Conservation (phyloP, 1,284 basidiomycete species). For the Stygiomarasmius scandens region DNA sequence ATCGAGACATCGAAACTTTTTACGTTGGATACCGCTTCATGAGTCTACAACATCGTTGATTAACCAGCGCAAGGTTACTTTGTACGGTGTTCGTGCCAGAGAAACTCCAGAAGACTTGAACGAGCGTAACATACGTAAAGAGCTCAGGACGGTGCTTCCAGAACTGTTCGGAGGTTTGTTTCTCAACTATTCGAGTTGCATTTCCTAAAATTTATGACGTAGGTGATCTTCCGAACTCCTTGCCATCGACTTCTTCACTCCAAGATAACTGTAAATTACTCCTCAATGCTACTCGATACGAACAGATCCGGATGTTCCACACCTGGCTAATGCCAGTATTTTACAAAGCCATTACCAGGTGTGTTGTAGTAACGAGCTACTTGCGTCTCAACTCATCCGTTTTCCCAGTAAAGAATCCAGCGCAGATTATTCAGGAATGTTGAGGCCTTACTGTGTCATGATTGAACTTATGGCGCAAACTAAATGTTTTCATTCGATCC, state of each 20-base stretch:
- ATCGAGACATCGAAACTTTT: conserved; percentile 69
- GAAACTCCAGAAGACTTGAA: conserved; percentile 68
- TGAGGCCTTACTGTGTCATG: conserved; percentile 57
- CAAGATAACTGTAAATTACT: conserved; percentile 48
- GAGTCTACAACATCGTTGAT: conserved; percentile 57
- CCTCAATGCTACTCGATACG: conserved; percentile 61
- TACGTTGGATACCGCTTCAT: conserved; percentile 70
- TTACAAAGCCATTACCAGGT: conserved; percentile 55
- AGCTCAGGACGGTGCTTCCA: conserved; percentile 66
- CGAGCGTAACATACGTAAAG: conserved; percentile 68
- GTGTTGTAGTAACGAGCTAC: conserved; percentile 4
- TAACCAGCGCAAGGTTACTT: conserved; percentile 65
- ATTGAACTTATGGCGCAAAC: conserved; percentile 62
- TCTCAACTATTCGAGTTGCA: neutral
- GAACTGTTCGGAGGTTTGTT: conserved; percentile 65
- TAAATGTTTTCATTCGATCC: conserved; percentile 64
- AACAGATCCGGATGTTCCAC: conserved; percentile 66
- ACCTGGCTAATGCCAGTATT: conserved; percentile 73
- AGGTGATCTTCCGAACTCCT: conserved; percentile 32
- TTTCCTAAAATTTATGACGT: neutral
- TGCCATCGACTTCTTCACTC: conserved; percentile 42
- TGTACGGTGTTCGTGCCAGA: conserved; percentile 68
- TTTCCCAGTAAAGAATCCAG: conserved; percentile 11
- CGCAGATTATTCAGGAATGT: conserved; percentile 15
- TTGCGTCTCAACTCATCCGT: neutral